Percentiles rank a stretch among this genome's conserved stretches.
Conservation (phyloP, 148 eudicot species). For the Cornus controversa region DNA sequence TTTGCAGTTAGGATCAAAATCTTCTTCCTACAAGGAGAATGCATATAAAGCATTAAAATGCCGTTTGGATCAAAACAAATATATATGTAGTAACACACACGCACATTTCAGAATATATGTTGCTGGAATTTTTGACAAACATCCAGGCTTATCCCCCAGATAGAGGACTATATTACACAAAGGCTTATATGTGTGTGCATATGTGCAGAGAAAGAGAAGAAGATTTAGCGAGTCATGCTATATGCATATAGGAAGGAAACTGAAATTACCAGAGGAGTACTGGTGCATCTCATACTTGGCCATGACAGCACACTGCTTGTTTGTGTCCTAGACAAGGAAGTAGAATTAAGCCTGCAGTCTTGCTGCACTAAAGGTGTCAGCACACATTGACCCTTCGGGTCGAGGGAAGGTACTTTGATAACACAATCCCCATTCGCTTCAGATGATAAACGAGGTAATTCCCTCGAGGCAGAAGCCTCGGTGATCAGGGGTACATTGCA, state of each 20-base stretch:
- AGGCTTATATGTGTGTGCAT: neutral
- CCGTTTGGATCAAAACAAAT: neutral
- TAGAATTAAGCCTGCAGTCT: slow-evolving; percentile 24
- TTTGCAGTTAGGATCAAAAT: slow-evolving; percentile 12
- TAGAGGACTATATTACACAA: neutral
- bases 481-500: slow-evolving; percentile 18
- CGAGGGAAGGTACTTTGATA: slow-evolving; percentile 24
- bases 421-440: slow-evolving; percentile 33
- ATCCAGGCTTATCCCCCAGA: neutral
- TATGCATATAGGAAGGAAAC: neutral
- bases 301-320: slow-evolving; percentile 12
- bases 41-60: neutral
- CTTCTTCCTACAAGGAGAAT: slow-evolving; percentile 27
- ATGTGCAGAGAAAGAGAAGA: neutral
- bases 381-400: slow-evolving; percentile 12
- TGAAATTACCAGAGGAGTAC: slow-evolving; percentile 43
- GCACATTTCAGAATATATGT: too few species aligned
- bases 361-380: slow-evolving; percentile 24
- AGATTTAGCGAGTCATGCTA: neutral
- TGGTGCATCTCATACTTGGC: slow-evolving; percentile 15
- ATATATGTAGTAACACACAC: neutral
- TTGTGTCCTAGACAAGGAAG: slow-evolving; percentile 27
- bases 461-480: slow-evolving; percentile 29
- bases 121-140: too few species aligned
- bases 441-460: slow-evolving; percentile 24